Conservation (phyloP, 2,329 filamentous ascomycete species). For the Fusarium mangiferae region DNA sequence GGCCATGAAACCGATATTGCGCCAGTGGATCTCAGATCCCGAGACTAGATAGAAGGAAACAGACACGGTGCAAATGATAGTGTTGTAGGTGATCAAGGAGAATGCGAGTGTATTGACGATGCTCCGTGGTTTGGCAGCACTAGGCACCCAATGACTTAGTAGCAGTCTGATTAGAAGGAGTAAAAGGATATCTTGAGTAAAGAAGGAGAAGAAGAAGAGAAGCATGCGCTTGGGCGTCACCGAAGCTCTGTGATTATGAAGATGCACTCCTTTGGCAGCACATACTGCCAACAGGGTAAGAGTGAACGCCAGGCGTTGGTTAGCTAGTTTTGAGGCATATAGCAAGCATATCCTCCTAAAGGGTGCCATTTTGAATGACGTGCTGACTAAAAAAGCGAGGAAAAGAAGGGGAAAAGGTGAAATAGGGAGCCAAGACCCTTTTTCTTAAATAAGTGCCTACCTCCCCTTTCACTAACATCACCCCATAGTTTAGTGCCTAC, state of each 20-base stretch:
- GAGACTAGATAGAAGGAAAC: constrained; percentile 10
- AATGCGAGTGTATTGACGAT: constrained; percentile 8
- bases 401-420: background rate
- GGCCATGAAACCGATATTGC: constrained; percentile 45
- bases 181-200: constrained; percentile 45
- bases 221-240: background rate
- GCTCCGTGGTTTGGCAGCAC: background rate
- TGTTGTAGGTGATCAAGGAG: constrained; percentile 11
- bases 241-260: background rate
- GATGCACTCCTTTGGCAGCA: background rate
- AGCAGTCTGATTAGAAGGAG: constrained; percentile 47
- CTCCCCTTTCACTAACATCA: background rate
- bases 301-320: background rate
- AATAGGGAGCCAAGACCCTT: background rate
- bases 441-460: background rate
- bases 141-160: constrained; percentile 39
- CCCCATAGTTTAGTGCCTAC: background rate
- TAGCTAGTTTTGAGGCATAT: background rate
- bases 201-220: background rate
- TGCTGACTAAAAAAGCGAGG: background rate
- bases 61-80: constrained; percentile 30
- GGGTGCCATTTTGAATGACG: background rate
- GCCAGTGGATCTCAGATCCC: constrained; percentile 49
- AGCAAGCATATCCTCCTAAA: background rate
- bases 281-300: background rate